Percentiles rank a stretch among this genome's conserved stretches.
Evolutionary conservation across 2,329 filamentous ascomycete genomes (phyloP).

Genomic region (Hymenoscyphus fructigenus): DNA sequence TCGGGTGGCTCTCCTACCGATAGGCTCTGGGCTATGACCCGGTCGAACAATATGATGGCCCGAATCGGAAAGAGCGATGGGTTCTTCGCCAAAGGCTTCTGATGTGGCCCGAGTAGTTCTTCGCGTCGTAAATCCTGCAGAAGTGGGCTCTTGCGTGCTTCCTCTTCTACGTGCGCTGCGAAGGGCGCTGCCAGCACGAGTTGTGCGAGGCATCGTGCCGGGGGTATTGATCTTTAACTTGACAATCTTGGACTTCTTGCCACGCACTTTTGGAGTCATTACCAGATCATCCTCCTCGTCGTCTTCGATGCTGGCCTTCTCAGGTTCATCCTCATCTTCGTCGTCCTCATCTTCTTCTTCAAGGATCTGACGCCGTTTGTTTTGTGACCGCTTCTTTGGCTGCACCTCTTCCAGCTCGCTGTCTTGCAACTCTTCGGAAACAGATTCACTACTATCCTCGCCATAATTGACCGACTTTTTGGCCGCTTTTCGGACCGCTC

Average conservation of each 20-base stretch:
- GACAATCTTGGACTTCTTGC: slow-evolving; percentile 24
- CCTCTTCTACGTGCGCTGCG: slow-evolving; percentile 24
- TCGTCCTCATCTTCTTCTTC: slow-evolving; percentile 12
- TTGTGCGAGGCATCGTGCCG: slow-evolving; percentile 22
- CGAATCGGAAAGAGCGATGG: slow-evolving; percentile 59
- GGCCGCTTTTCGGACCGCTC: slow-evolving; percentile 49
- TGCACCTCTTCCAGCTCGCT: slow-evolving; percentile 28
- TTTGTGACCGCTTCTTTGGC: slow-evolving; percentile 24
- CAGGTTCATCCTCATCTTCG: slow-evolving; percentile 3
- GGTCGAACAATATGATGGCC: slow-evolving; percentile 55
- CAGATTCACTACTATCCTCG: slow-evolving; percentile 44
- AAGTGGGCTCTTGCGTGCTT: slow-evolving; percentile 29
- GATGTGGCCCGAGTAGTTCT: slow-evolving; percentile 35
- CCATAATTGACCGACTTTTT: slow-evolving; percentile 48
- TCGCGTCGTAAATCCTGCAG: slow-evolving; percentile 27
- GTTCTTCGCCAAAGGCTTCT: slow-evolving; percentile 54
- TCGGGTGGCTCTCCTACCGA: slow-evolving; percentile 36
- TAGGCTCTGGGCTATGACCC: slow-evolving; percentile 55
- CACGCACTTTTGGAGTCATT: neutral
- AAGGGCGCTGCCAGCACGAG: slow-evolving; percentile 34
- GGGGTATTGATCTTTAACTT: slow-evolving; percentile 33
- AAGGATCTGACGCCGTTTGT: slow-evolving; percentile 14
- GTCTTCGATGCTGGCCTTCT: neutral
- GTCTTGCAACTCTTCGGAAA: slow-evolving; percentile 35
- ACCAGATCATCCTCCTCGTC: slow-evolving; percentile 10